A percentile compares a stretch with the other conserved stretches of the same genome.
Evolutionary conservation across 441 rosid genomes (phyloP).

Genomic region (Jatropha podagrica): DNA sequence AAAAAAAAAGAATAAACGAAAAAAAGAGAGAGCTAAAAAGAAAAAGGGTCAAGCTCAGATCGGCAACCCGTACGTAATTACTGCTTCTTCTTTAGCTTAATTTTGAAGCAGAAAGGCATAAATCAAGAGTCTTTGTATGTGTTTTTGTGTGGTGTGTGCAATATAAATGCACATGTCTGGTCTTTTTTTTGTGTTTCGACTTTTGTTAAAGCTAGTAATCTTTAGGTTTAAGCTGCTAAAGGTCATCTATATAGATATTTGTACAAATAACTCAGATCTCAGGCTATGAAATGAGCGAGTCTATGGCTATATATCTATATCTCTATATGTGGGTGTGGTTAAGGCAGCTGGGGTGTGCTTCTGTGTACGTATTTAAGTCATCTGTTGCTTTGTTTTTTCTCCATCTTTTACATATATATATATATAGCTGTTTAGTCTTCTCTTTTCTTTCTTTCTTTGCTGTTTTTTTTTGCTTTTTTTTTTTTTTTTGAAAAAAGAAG

Average conservation of each 20-base stretch:
- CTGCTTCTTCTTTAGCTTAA: constrained; percentile 36
- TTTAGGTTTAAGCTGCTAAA: constrained; percentile 24
- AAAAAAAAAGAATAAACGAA: background rate
- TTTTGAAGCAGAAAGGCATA: constrained; percentile 25
- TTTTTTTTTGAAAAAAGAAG: background rate
- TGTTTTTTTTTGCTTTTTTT: background rate
- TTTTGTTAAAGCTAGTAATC: constrained; percentile 37
- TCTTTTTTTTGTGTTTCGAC: constrained; percentile 7
- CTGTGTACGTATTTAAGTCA: constrained; percentile 28
- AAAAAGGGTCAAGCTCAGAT: constrained; percentile 32
- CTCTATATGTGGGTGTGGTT: constrained; percentile 11
- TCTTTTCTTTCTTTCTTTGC: background rate
- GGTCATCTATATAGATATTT: constrained; percentile 8
- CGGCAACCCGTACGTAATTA: constrained; percentile 29
- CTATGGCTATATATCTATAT: background rate
- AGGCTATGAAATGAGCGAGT: constrained; percentile 15
- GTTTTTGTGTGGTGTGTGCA: background rate
- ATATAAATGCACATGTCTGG: background rate
- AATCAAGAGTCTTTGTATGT: background rate
- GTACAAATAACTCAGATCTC: constrained; percentile 34
- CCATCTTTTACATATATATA: background rate
- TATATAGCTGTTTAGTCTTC: no score
- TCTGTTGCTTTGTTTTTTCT: constrained; percentile 26
- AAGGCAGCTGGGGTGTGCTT: background rate
- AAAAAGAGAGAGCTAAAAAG: constrained; percentile 2